Conservation (phyloP, 2,329 filamentous ascomycete species). For the Coniosporium tulheliwenetii region DNA sequence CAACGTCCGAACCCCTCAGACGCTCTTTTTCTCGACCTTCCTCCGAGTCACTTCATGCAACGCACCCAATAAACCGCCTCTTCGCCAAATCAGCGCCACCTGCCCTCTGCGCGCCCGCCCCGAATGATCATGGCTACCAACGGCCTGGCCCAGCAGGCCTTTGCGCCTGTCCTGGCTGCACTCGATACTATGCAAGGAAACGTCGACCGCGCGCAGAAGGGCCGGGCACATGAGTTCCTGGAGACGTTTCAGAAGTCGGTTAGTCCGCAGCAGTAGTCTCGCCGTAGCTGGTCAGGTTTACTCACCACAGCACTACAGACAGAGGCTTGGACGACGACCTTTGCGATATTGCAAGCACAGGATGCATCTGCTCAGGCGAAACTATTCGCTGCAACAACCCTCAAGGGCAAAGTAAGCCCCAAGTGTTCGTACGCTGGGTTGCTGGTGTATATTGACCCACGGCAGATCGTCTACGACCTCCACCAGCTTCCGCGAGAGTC, state of each 20-base stretch:
- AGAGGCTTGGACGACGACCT: constrained; percentile 80
- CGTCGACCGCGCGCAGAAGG: constrained; percentile 67
- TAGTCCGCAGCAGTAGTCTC: constrained; percentile 21
- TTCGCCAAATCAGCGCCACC: too few relatives aligned
- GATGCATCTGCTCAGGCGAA: constrained; percentile 70
- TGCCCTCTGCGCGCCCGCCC: too few relatives aligned
- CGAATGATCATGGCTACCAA: constrained; percentile 37
- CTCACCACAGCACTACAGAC: constrained; percentile 37
- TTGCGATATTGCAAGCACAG: constrained; percentile 67
- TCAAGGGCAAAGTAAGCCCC: constrained; percentile 79
- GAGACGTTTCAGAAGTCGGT: constrained; percentile 98
- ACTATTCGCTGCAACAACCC: constrained; percentile 87
- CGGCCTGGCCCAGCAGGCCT: constrained; percentile 49
- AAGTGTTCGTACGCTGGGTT: constrained; percentile 1
- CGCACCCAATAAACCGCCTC: too few relatives aligned
- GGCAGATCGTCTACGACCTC: constrained; percentile 89
- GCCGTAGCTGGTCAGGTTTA: not conserved
- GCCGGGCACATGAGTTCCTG: constrained; percentile 78
- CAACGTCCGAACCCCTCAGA: too few relatives aligned
- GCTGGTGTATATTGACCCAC: constrained; percentile 12
- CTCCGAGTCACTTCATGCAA: too few relatives aligned
- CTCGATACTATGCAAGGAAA: constrained; percentile 82
- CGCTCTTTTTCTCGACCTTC: too few relatives aligned
- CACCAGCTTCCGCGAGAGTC: constrained; percentile 69
- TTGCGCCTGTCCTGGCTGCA: constrained; percentile 73